phyloP scores from a whole-genome alignment of 306 rosid species.

The Fagus crenata region DNA sequence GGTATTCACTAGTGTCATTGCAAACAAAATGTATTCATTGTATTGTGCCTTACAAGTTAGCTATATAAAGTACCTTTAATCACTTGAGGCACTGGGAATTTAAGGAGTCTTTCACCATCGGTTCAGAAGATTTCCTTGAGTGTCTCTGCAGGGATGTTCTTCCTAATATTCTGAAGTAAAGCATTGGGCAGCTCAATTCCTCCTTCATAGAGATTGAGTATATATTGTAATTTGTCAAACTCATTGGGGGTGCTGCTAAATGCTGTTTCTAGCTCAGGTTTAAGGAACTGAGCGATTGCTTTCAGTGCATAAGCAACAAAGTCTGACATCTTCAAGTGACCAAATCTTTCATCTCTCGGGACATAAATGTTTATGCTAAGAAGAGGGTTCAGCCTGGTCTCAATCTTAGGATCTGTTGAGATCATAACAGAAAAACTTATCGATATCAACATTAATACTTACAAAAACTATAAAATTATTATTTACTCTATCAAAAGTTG shows the following conservation, averaged over 20 bases:
- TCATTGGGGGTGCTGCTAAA: conserved; percentile 33
- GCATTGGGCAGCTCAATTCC: conserved; percentile 53
- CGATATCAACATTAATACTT: background rate
- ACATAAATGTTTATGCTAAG: conserved; percentile 48
- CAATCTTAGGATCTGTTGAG: conserved; percentile 49
- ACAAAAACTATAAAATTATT: background rate
- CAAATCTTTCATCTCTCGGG: conserved; percentile 79
- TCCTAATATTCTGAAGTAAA: conserved; percentile 41
- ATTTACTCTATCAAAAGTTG: background rate
- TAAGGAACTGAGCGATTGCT: conserved; percentile 49
- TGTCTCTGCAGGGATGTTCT: conserved; percentile 45
- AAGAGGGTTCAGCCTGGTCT: conserved; percentile 34
- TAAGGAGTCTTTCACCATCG: conserved; percentile 58
- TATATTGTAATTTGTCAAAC: conserved; percentile 59
- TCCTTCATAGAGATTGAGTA: conserved; percentile 61
- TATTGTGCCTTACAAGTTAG: background rate
- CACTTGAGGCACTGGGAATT: conserved; percentile 64
- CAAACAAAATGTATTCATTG: background rate
- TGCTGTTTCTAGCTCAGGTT: conserved; percentile 44
- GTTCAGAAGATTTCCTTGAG: conserved; percentile 59
- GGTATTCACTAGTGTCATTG: background rate
- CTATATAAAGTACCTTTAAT: conserved; percentile 48
- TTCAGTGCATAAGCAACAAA: conserved; percentile 61
- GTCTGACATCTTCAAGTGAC: conserved; percentile 66
- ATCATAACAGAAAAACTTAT: conserved; percentile 9